A percentile compares a stretch with the other conserved stretches of the same genome.
Evolutionary conservation across 257 asterid genomes (phyloP).

Genomic region (Hygrophila difformis): DNA sequence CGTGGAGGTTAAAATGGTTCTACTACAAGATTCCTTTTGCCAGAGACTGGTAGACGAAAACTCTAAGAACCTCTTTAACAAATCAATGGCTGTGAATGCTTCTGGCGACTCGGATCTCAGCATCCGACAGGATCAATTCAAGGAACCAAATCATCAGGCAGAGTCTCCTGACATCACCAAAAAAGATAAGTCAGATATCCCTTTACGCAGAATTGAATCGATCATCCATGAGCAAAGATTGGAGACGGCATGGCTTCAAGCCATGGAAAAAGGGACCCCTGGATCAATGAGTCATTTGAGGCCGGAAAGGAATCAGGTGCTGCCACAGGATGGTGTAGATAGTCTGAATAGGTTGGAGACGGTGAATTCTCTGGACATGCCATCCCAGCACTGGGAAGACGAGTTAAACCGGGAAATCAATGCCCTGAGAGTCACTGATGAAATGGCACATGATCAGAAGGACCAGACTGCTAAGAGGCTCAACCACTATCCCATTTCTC

Average conservation of each 20-base stretch:
- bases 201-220: slow-evolving; percentile 68
- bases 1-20: slow-evolving; percentile 71
- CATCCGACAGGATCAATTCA: not conserved
- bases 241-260: slow-evolving; percentile 94
- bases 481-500: slow-evolving; percentile 63
- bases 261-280: slow-evolving; percentile 73
- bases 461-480: slow-evolving; percentile 22
- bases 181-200: slow-evolving; percentile 30
- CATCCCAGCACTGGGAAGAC: slow-evolving; percentile 61
- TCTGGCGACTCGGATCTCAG: too few relatives aligned
- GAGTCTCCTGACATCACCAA: not conserved
- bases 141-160: not conserved
- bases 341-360: slow-evolving; percentile 29
- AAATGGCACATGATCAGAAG: slow-evolving; percentile 27
- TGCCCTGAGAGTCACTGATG: slow-evolving; percentile 42
- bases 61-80: not conserved
- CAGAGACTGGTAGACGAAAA: not conserved
- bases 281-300: slow-evolving; percentile 46
- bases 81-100: too few relatives aligned
- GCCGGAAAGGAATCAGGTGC: slow-evolving; percentile 85
- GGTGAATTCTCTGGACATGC: slow-evolving; percentile 24
- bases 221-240: slow-evolving; percentile 76
- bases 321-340: slow-evolving; percentile 58
- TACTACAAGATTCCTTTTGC: slow-evolving; percentile 33
- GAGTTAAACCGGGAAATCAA: slow-evolving; percentile 60